phyloP scores from a whole-genome alignment of 495 filamentous ascomycete genomes.

The Aspergillus funiculosus region DNA sequence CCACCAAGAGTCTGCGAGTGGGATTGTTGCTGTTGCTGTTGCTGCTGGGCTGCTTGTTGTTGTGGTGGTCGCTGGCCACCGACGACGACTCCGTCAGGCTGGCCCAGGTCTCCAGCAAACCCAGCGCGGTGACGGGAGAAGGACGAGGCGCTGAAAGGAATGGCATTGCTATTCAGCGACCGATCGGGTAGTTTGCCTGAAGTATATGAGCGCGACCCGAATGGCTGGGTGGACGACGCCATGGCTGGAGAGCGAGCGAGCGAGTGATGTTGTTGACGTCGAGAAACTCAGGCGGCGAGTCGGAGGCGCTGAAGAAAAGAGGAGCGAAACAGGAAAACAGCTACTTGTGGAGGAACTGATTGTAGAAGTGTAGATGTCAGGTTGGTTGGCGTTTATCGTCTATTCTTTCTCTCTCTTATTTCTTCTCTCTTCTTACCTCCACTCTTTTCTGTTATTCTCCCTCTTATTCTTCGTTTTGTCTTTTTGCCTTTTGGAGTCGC shows the following conservation, averaged over 20 bases:
- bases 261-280: slow-evolving; percentile 1
- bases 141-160: slow-evolving; percentile 46
- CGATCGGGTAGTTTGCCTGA: slow-evolving; percentile 48
- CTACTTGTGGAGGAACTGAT: too few species aligned
- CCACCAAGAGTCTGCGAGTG: slow-evolving; percentile 34
- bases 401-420: too few species aligned
- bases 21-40: slow-evolving; percentile 18
- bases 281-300: background rate
- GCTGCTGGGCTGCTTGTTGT: slow-evolving; percentile 31
- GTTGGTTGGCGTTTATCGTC: too few species aligned
- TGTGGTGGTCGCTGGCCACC: too few species aligned
- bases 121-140: slow-evolving; percentile 35
- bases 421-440: too few species aligned
- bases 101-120: slow-evolving; percentile 23
- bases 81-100: too few species aligned
- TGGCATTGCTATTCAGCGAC: slow-evolving; percentile 35
- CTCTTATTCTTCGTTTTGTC: too few species aligned
- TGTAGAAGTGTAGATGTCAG: background rate
- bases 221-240: slow-evolving; percentile 41
- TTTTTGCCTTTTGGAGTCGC: too few species aligned
- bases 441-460: too few species aligned
- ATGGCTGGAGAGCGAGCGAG: slow-evolving; percentile 18
- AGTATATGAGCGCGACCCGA: slow-evolving; percentile 45
- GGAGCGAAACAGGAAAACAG: background rate
- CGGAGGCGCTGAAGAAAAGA: background rate